phyloP scores from a whole-genome alignment of 2,329 filamentous ascomycete species.

The Chaetomiaceae sp. region DNA sequence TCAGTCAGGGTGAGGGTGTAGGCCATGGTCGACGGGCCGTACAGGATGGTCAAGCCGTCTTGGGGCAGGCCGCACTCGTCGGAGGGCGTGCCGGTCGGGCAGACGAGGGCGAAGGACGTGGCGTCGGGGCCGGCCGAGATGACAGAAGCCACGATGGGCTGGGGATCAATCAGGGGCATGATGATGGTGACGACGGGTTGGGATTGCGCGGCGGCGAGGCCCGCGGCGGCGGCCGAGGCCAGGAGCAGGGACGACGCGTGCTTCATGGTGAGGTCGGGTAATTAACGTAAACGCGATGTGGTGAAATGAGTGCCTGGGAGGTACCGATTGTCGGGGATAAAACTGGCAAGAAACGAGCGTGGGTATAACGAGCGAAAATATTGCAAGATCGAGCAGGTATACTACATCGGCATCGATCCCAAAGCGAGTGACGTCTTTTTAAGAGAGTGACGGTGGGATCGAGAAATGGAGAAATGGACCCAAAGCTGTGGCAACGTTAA shows the following conservation, averaged over 20 bases:
- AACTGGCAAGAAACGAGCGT: no score
- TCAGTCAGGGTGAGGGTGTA: constrained; percentile 6
- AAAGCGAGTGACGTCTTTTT: no score
- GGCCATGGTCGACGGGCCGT: constrained; percentile 23
- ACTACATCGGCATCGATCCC: no score
- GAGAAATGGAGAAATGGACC: no score
- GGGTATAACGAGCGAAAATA: no score
- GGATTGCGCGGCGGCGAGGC: constrained; percentile 16
- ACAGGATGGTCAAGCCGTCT: constrained; percentile 17
- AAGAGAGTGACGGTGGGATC: no score
- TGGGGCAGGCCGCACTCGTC: constrained; percentile 23
- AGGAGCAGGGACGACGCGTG: constrained; percentile 9
- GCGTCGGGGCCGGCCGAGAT: constrained; percentile 24
- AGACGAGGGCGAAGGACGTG: constrained; percentile 23
- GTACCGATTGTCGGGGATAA: no score
- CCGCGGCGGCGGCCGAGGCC: constrained; percentile 7
- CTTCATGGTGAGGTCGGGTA: no score
- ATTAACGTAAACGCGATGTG: no score
- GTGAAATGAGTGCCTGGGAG: no score
- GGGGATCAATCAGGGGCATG: constrained; percentile 16
- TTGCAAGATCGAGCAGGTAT: no score
- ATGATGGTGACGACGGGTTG: constrained; percentile 19
- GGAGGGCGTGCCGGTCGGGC: constrained; percentile 19
- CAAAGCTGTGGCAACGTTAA: no score
- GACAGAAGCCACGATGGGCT: constrained; percentile 25